Conservation (phyloP, 2,329 filamentous ascomycete species). For the Xylariaceae sp. region DNA sequence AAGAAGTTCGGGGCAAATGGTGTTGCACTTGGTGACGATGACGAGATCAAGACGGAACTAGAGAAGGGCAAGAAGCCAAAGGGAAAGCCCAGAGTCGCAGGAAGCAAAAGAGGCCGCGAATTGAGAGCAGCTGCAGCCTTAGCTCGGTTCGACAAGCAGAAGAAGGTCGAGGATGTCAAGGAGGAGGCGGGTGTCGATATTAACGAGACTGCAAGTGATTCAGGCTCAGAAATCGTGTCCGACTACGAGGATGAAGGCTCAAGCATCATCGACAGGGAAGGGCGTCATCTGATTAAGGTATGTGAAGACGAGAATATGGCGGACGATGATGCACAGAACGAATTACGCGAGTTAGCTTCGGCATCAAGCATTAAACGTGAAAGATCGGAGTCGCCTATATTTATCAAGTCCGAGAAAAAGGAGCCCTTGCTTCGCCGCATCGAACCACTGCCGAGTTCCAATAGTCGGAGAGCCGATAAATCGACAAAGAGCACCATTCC, state of each 20-base stretch:
- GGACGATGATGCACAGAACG: conserved; percentile 62
- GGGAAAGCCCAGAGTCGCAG: conserved; percentile 74
- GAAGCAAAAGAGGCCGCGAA: conserved; percentile 75
- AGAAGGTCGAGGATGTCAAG: conserved; percentile 54
- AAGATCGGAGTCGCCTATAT: conserved; percentile 19
- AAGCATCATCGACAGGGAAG: conserved; percentile 68
- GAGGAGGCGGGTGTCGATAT: conserved; percentile 44
- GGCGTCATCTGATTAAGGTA: conserved; percentile 72
- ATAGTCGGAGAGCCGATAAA: conserved; percentile 2
- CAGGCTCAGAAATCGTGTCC: conserved; percentile 49
- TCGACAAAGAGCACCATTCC: not conserved
- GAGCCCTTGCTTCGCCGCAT: conserved; percentile 8
- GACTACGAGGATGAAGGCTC: conserved; percentile 56
- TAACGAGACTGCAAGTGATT: conserved; percentile 42
- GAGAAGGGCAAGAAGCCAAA: conserved; percentile 69
- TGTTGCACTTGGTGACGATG: conserved; percentile 71
- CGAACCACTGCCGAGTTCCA: conserved; percentile 12
- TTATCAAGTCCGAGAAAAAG: conserved; percentile 22
- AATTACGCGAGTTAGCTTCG: conserved; percentile 69
- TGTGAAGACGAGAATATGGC: conserved; percentile 71
- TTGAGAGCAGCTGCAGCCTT: conserved; percentile 78
- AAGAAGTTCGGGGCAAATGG: conserved; percentile 80
- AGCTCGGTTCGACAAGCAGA: conserved; percentile 69
- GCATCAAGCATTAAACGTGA: conserved; percentile 34
- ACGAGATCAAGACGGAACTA: conserved; percentile 66